These are phyloP conservation scores for Coemansia biformis DNA, from an alignment of 192 early-diverging fungal species.

Conservation along the genomic window DNA sequence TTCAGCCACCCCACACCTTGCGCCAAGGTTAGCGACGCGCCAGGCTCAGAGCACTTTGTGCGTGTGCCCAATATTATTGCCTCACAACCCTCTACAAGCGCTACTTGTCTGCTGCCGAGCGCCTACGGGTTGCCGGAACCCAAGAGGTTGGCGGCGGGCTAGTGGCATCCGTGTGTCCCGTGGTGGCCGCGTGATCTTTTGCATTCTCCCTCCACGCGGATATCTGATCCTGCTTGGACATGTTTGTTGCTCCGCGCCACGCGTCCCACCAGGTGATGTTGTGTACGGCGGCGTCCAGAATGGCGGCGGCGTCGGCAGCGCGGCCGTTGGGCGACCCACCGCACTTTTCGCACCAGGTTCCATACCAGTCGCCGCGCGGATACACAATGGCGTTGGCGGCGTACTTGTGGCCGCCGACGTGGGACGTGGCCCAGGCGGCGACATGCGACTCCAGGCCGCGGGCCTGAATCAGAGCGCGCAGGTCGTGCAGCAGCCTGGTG, in stretches of 20 bases:
- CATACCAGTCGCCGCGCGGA: constrained; percentile 51
- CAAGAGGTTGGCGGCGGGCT: constrained; percentile 17
- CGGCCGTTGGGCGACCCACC: neutral
- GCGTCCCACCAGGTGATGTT: constrained; percentile 46
- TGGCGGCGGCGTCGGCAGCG: constrained; percentile 18
- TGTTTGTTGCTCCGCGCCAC: constrained; percentile 42
- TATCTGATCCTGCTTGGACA: constrained; percentile 48
- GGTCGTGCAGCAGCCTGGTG: constrained; percentile 21
- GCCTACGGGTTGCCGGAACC: constrained; percentile 9
- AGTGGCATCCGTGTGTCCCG: constrained; percentile 5
- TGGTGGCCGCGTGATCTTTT: constrained; percentile 1
- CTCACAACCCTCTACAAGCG: too few species aligned
- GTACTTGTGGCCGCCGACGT: constrained; percentile 51
- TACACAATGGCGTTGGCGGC: constrained; percentile 49
- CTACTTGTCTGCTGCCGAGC: too few species aligned
- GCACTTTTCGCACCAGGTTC: constrained; percentile 42
- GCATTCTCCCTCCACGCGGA: constrained; percentile 12
- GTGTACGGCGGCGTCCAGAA: constrained; percentile 24
- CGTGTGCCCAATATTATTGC: too few species aligned
- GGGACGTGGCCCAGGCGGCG: constrained; percentile 45
- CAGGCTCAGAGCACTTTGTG: too few species aligned
- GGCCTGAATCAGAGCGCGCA: constrained; percentile 19
- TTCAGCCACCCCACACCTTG: too few species aligned
- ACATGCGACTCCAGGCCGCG: constrained; percentile 17
- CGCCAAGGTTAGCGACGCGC: too few species aligned